Evolutionary conservation across 176 grass and related monocot genomes (phyloP), one percentile per base, ranked within the genome.

Genomic region (Triticum turgidum): DNA sequence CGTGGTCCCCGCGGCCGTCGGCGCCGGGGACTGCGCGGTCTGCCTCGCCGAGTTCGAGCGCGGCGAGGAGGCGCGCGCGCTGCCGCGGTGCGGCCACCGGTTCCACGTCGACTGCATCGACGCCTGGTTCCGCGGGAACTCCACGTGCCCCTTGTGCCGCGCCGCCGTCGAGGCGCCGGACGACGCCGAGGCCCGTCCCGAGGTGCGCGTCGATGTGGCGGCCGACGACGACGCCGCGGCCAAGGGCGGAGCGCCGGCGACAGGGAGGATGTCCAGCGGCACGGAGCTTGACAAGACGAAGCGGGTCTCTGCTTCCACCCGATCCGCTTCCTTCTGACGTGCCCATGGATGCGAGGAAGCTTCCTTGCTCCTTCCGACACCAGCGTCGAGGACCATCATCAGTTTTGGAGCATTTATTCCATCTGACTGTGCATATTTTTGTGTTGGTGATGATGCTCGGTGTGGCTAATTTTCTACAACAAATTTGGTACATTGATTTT

Each of bases 91-190:
- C 73, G 87, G 70, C 12, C 92, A 94, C 87, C 77, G 78, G 15
- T 94, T 94, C 78, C 92, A 94, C 82, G 76, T 87, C 44, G 89
- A 89, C 6, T 94, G 92, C 82, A 89, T 94, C 76, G 92, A 89
- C 84, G 80, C 88, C 30, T 94, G 92, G 92, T 94, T 94, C 87
- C 81, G 70, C 6, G 88, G 22, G 5, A 88, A 94, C 84, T 39
- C 84, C 59, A 89, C 77, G 58, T 94, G 92, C 84, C 92, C 92
- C 13, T 84, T 94, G 59, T 94, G 92, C 89, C 89, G 89, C 72
- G 65, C 87, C 13, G 80, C 58, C 59, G 89, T 91, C n/a, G 84
- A 77, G 51, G 45, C 78, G 33, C 58, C 82, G 11, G 6, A 1
- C 42, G 34, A 21, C 5, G 14, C 15, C 2, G 58, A 0, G 63